Percentiles rank a stretch among this genome's conserved stretches.
These are phyloP conservation scores for Cinnamomum chago DNA, from an alignment of 164 flowering plant species.

Conservation along the genomic window DNA sequence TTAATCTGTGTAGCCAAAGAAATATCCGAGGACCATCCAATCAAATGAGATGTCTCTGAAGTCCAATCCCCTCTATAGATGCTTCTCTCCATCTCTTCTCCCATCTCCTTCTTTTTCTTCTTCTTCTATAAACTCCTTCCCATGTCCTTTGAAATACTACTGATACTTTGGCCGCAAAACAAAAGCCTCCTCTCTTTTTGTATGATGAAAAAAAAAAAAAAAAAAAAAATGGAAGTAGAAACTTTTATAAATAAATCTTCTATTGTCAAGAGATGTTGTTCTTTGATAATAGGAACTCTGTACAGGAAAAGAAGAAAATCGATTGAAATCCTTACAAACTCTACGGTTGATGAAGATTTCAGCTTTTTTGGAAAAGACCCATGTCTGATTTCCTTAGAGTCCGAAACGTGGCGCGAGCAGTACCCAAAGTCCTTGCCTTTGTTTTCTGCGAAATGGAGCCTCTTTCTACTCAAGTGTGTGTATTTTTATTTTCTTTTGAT, in stretches of 20 bases:
- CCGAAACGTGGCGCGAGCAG: not conserved
- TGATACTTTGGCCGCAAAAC: not conserved
- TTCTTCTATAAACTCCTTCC: not conserved
- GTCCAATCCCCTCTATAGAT: constrained; percentile 7
- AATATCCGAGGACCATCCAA: constrained; percentile 9
- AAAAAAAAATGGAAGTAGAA: not conserved
- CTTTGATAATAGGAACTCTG: no score
- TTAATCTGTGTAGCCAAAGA: not conserved
- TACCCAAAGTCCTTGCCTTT: constrained; percentile 1
- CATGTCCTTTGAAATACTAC: not conserved
- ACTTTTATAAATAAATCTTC: not conserved
- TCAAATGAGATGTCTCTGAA: constrained; percentile 5
- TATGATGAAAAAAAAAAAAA: no score
- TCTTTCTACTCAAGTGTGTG: not conserved
- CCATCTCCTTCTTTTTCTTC: not conserved
- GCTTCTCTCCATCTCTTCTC: constrained; percentile 1
- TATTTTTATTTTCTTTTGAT: not conserved
- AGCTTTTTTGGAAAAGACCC: not conserved
- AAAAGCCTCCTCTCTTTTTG: not conserved
- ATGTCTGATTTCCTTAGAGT: not conserved
- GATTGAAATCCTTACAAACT: not conserved
- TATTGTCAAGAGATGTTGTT: no score
- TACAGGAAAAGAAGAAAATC: not conserved
- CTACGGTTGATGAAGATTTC: not conserved
- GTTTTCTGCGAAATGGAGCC: not conserved